Conservation (phyloP, 768 basidiomycete species). For the Hortiboletus campestris region DNA sequence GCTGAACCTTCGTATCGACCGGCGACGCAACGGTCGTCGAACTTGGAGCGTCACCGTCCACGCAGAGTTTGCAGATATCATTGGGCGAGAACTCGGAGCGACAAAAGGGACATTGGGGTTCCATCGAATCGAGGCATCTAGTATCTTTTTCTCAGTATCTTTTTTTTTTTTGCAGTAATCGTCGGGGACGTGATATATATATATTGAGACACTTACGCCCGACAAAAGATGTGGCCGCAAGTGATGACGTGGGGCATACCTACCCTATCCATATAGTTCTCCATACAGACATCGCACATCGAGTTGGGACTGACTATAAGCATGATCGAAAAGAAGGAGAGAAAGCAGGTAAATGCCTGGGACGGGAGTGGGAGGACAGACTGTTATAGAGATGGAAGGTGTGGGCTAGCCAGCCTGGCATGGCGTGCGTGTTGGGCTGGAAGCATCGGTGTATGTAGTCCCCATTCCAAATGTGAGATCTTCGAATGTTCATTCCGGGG, state of each 20-base stretch:
- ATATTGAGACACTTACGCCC: conserved; percentile 3
- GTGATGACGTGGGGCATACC: conserved; percentile 6
- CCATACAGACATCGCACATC: conserved; percentile 15
- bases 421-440: background rate
- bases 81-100: background rate
- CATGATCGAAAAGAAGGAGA: background rate
- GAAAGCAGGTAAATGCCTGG: background rate
- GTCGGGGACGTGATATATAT: background rate
- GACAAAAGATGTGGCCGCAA: conserved; percentile 18
- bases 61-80: conserved; percentile 3
- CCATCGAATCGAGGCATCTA: conserved; percentile 10
- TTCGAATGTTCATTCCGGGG: background rate
- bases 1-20: background rate
- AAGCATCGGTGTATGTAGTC: no score
- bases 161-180: background rate
- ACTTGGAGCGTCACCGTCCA: background rate
- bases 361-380: background rate
- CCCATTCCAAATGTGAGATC: background rate
- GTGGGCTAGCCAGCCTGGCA: no score
- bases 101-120: conserved; percentile 13
- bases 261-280: no score
- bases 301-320: conserved; percentile 8
- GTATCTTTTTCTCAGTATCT: background rate
- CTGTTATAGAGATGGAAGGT: background rate
- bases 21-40: background rate